Percentiles rank a stretch among this genome's conserved stretches.
Conservation (phyloP, 768 basidiomycete species). For the Cystofilobasidium bisporidii region DNA sequence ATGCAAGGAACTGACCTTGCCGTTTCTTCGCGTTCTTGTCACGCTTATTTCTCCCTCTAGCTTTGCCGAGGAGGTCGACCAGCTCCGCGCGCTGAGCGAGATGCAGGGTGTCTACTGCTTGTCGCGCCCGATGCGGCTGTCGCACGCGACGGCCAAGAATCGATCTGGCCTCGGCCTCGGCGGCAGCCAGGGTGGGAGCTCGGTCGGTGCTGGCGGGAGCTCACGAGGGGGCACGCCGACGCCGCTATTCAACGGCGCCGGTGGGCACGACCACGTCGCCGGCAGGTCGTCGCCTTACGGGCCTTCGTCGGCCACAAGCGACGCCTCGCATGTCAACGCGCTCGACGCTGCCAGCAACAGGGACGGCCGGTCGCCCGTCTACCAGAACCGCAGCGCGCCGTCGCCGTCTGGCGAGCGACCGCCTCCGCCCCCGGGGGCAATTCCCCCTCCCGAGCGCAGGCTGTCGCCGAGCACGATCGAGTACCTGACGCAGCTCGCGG, state of each 20-base stretch:
- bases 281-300: background rate
- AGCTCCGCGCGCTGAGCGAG: slow-evolving; percentile 77
- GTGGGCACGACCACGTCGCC: background rate
- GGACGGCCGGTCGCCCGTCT: background rate
- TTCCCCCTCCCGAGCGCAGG: slow-evolving; percentile 17
- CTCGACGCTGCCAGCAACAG: slow-evolving; percentile 1
- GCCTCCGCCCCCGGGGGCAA: background rate
- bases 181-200: slow-evolving; percentile 31
- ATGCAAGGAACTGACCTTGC: too few relatives aligned
- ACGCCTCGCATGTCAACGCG: background rate
- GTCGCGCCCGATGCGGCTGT: slow-evolving; percentile 51
- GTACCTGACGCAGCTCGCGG: slow-evolving; percentile 27
- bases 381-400: background rate
- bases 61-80: slow-evolving; percentile 73
- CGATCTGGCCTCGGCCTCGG: slow-evolving; percentile 35
- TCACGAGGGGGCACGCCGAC: slow-evolving; percentile 22
- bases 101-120: slow-evolving; percentile 87
- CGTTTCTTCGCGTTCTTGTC: too few relatives aligned
- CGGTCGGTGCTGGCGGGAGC: slow-evolving; percentile 7
- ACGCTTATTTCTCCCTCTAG: background rate
- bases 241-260: background rate
- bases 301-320: background rate
- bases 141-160: slow-evolving; percentile 45
- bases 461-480: slow-evolving; percentile 26
- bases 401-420: background rate